A percentile compares a stretch with the other conserved stretches of the same genome.
phyloP scores from a whole-genome alignment of 192 early-diverging fungal species.

The Podila clonocystis region DNA sequence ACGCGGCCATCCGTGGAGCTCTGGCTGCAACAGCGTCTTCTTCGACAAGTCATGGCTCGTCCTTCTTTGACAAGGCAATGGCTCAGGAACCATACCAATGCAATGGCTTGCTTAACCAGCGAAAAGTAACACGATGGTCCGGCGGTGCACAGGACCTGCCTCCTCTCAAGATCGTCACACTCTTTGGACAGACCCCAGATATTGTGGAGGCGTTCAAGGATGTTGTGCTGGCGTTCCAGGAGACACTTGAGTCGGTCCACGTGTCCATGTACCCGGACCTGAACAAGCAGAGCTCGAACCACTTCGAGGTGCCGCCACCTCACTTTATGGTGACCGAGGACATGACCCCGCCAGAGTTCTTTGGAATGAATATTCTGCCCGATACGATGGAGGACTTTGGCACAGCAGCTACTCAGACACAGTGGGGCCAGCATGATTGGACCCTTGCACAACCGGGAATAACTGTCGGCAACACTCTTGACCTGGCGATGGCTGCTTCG shows the following conservation, averaged over 20 bases:
- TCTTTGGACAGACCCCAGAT: slow-evolving; percentile 36
- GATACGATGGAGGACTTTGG: background rate
- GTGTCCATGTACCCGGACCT: slow-evolving; percentile 40
- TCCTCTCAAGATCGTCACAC: slow-evolving; percentile 26
- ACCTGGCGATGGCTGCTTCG: background rate
- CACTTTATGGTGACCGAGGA: slow-evolving; percentile 11
- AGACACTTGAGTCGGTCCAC: slow-evolving; percentile 29
- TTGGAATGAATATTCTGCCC: slow-evolving; percentile 7
- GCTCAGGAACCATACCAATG: background rate
- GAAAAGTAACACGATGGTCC: background rate
- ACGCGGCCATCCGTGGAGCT: background rate
- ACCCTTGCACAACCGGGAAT: background rate
- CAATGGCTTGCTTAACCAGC: background rate
- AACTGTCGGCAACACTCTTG: too few species aligned
- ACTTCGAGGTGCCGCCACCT: slow-evolving; percentile 14
- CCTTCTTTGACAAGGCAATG: background rate
- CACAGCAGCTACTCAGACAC: background rate
- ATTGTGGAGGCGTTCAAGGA: slow-evolving; percentile 30
- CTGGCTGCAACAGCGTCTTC: background rate
- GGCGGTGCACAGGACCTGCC: background rate
- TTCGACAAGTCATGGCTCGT: background rate
- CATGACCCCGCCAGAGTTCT: slow-evolving; percentile 2
- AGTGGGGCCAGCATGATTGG: background rate
- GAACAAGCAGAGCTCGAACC: slow-evolving; percentile 3
- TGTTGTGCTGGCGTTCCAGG: slow-evolving; percentile 29